Evolutionary conservation across 1,139 yeast species (phyloP), one percentile per base, ranked within the genome.

Genomic region (Tardiomyces blankii): DNA sequence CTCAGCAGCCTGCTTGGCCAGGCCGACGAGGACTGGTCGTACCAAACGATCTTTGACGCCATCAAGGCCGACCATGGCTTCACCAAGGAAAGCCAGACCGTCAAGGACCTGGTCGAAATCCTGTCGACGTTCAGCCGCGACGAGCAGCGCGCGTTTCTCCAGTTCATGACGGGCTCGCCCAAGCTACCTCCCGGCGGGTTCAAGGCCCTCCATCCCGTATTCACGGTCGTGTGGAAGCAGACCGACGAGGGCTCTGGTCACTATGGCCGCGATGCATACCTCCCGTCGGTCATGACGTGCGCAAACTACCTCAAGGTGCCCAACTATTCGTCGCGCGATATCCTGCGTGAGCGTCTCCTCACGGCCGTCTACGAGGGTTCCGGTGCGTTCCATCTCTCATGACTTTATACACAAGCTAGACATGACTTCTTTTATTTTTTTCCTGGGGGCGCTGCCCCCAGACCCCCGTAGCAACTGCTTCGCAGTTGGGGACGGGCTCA

Each of bases 261-360:
- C 43, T 60, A 75, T 44, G 35, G 35, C 5, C 77, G 87, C n/a
- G 95, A 91, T 62, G 89, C 82, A 52, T 88, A 83, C 57, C 69
- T 91, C 49, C 98, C 98, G 1, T 87, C 96, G 66, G 98, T 91
- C 2, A 91, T 91, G 98, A 91, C 98, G 0, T 91, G 98, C 69
- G 97, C 95, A 5, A 91, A 91, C 62, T 91, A 91, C 60, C 72
- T 91, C 53, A 91, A 91, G 63, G 67, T 91, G 27, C 98, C 98
- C 2, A 77, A 82, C 51, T 91, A 91, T 60, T 74, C 87, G 1
- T 68, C 76, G 27, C 73, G 72, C 50, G 78, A 70, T 28, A 65
- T 85, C 1, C 73, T 91, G 80, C 69, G 64, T 48, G 60, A 69
- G 39, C 72, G 82, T 48, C 64, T 91, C 12, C 50, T 67, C 21